These are phyloP conservation scores for Sporobolomyces phaffii DNA, from an alignment of 768 basidiomycete species.

Conservation along the genomic window DNA sequence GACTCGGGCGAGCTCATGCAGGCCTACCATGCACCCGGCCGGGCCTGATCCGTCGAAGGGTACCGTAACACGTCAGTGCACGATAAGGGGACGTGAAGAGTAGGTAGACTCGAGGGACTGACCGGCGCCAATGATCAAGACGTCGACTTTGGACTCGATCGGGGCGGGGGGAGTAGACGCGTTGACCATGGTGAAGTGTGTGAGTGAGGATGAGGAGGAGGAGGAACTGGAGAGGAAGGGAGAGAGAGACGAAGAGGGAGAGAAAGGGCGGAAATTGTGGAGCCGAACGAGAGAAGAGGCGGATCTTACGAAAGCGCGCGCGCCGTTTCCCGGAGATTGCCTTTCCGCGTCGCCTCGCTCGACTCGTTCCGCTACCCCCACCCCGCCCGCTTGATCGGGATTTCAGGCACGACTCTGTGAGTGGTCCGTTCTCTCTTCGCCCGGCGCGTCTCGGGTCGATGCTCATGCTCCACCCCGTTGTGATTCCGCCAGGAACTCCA, in stretches of 20 bases:
- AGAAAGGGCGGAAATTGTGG: background rate
- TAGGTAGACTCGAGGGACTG: no score
- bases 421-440: no score
- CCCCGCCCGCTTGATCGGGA: no score
- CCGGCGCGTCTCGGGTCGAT: no score
- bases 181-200: background rate
- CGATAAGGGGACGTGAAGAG: background rate
- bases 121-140: constrained; percentile 30
- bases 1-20: background rate
- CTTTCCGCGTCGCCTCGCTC: no score
- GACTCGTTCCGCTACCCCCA: no score
- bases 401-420: no score
- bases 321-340: no score
- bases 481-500: no score
- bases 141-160: constrained; percentile 23
- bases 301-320: background rate
- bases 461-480: no score
- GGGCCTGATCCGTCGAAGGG: no score
- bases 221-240: background rate
- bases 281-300: background rate
- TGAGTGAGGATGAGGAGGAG: background rate
- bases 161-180: background rate
- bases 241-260: background rate
- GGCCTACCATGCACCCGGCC: constrained; percentile 36
- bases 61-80: no score